Evolutionary conservation across 2,329 filamentous ascomycete genomes (phyloP).

Genomic region (Fusarium sp.): DNA sequence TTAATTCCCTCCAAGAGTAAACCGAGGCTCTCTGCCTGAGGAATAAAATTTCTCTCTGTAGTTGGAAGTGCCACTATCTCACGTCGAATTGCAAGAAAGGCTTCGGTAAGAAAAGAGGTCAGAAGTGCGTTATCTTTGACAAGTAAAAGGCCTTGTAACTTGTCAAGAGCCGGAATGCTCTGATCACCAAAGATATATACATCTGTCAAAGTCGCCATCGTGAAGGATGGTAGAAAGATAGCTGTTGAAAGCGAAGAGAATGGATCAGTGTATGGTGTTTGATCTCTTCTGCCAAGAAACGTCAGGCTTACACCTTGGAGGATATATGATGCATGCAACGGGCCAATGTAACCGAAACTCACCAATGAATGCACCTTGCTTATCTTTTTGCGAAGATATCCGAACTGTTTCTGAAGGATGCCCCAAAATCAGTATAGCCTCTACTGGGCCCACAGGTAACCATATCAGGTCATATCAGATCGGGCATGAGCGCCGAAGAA

Average conservation of each 20-base stretch:
- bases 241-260: neutral
- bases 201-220: neutral
- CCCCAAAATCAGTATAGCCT: neutral
- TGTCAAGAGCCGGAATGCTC: neutral
- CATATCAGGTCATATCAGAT: neutral
- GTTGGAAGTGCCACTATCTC: neutral
- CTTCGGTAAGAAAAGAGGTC: neutral
- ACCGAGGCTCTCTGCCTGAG: neutral
- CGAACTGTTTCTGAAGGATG: neutral
- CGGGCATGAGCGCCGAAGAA: neutral
- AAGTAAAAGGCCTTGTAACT: neutral
- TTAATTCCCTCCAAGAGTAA: neutral
- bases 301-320: neutral
- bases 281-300: neutral
- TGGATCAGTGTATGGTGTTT: neutral
- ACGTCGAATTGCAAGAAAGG: neutral
- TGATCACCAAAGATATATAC: conserved; percentile 2
- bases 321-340: accelerated
- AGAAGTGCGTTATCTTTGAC: neutral
- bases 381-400: neutral
- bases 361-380: neutral
- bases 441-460: neutral
- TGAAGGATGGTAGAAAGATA: neutral
- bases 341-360: neutral
- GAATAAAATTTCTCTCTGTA: neutral